phyloP scores from a whole-genome alignment of 1,284 basidiomycete genomes.

The Boletus mariae region DNA sequence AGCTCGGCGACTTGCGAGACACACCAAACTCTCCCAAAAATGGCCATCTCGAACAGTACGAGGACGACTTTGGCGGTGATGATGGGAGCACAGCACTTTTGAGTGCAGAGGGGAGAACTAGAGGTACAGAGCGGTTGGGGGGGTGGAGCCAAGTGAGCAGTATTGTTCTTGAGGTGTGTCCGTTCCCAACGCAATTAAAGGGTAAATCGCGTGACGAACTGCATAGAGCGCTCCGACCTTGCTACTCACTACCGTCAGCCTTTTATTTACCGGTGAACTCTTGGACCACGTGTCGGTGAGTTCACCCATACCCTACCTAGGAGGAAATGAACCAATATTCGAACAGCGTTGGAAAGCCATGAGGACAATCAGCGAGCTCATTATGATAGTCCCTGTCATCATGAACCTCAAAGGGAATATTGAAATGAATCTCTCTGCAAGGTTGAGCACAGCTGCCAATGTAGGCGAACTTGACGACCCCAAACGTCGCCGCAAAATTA shows the following conservation, averaged over 20 bases:
- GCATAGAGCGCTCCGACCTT: conserved; percentile 70
- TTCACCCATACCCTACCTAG: conserved; percentile 14
- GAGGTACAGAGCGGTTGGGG: conserved; percentile 24
- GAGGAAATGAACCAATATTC: conserved; percentile 7
- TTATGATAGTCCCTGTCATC: conserved; percentile 94
- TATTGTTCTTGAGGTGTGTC: conserved; percentile 63
- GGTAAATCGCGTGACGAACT: conserved; percentile 5
- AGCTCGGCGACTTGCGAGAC: conserved; percentile 36
- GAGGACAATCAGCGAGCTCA: conserved; percentile 87
- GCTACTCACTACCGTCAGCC: conserved; percentile 64
- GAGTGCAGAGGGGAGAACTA: conserved; percentile 24
- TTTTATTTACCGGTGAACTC: conserved; percentile 86
- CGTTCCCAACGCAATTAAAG: neutral
- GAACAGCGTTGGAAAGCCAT: conserved; percentile 84
- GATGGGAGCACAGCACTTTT: conserved; percentile 36
- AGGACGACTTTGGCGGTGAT: conserved; percentile 27
- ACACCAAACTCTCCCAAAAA: conserved; percentile 22
- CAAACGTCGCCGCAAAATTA: conserved; percentile 59
- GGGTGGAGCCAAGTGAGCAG: conserved; percentile 52
- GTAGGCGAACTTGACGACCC: conserved; percentile 86
- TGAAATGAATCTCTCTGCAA: conserved; percentile 87
- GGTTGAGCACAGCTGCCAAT: conserved; percentile 75
- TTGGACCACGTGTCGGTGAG: conserved; percentile 81
- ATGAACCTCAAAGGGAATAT: conserved; percentile 96
- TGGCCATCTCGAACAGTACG: conserved; percentile 3